A percentile compares a stretch with the other conserved stretches of the same genome.
These are phyloP conservation scores for Holtermanniella nyarrowii DNA, from an alignment of 768 basidiomycete genomes.

Conservation along the genomic window DNA sequence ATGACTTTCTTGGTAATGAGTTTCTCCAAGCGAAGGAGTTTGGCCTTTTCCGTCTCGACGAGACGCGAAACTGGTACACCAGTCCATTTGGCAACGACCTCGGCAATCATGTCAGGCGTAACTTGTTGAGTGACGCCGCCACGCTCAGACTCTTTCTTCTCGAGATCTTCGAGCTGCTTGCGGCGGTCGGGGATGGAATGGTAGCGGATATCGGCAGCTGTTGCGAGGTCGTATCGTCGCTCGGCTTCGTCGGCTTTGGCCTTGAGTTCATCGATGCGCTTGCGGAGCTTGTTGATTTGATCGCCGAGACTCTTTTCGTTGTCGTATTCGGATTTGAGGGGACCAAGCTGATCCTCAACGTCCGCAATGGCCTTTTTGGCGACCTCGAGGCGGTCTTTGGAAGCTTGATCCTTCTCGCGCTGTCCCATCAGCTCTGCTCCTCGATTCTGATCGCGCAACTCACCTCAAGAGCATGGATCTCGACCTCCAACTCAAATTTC, in stretches of 20 bases:
- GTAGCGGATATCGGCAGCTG: constrained; percentile 63
- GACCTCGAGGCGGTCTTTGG: constrained; percentile 64
- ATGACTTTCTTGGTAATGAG: constrained; percentile 46
- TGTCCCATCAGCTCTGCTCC: background rate
- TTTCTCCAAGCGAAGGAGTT: constrained; percentile 40
- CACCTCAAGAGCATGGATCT: constrained; percentile 77
- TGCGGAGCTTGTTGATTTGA: constrained; percentile 62
- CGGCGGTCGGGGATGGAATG: constrained; percentile 86
- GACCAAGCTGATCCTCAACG: constrained; percentile 72
- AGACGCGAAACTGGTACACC: constrained; percentile 79
- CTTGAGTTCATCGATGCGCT: constrained; percentile 79
- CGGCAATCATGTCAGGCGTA: constrained; percentile 80
- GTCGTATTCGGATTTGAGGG: constrained; percentile 75
- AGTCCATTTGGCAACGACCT: constrained; percentile 89
- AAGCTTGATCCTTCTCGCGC: constrained; percentile 79
- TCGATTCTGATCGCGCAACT: background rate
- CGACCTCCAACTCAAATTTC: constrained; percentile 84
- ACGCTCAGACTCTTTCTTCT: constrained; percentile 56
- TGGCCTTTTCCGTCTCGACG: constrained; percentile 38
- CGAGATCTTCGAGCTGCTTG: constrained; percentile 42
- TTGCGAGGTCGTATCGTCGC: constrained; percentile 53
- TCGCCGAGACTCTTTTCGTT: constrained; percentile 72
- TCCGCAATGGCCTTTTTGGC: constrained; percentile 72
- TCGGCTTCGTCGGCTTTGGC: constrained; percentile 91
- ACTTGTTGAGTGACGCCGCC: constrained; percentile 45